Percentiles rank a stretch among this genome's conserved stretches.
Conservation (phyloP, 140 eudicot genomes). For the Artemisia princeps region DNA sequence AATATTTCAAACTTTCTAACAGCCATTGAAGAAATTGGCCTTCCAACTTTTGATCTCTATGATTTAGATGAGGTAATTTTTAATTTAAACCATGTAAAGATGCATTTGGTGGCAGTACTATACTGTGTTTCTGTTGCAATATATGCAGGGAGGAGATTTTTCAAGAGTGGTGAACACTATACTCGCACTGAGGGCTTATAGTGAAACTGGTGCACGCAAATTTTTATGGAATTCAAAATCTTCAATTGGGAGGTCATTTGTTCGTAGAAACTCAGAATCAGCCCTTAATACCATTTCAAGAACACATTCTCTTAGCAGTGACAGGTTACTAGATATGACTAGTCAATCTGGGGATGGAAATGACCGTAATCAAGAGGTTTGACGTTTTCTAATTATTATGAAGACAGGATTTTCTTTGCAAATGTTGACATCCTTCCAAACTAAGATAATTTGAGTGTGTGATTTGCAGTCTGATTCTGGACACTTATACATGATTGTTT, state of each 20-base stretch:
- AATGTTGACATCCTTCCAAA: neutral
- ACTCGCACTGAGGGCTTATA: constrained; percentile 55
- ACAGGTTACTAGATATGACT: constrained; percentile 13
- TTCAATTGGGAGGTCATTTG: constrained; percentile 35
- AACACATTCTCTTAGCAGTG: constrained; percentile 32
- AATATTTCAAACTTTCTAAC: constrained; percentile 67
- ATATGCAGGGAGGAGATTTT: constrained; percentile 63
- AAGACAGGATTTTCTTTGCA: neutral
- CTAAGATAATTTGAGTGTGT: constrained; percentile 11
- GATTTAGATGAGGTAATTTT: constrained; percentile 58
- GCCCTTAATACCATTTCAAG: constrained; percentile 41
- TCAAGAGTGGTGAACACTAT: constrained; percentile 57
- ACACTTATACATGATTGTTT: constrained; percentile 44
- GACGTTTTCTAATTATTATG: neutral
- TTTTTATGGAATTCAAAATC: constrained; percentile 47
- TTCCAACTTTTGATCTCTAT: constrained; percentile 70
- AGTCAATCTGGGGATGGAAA: constrained; percentile 31
- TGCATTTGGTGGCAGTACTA: neutral
- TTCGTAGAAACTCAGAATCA: constrained; percentile 43
- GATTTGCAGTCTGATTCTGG: constrained; percentile 42
- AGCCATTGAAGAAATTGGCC: constrained; percentile 54
- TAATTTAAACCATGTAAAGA: neutral
- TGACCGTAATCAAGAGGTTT: constrained; percentile 36
- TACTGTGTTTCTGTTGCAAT: neutral
- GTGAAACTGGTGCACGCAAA: constrained; percentile 48